These are phyloP conservation scores for Phytopythium sindhum DNA, from an alignment of 352 stramenopile species.

Conservation along the genomic window DNA sequence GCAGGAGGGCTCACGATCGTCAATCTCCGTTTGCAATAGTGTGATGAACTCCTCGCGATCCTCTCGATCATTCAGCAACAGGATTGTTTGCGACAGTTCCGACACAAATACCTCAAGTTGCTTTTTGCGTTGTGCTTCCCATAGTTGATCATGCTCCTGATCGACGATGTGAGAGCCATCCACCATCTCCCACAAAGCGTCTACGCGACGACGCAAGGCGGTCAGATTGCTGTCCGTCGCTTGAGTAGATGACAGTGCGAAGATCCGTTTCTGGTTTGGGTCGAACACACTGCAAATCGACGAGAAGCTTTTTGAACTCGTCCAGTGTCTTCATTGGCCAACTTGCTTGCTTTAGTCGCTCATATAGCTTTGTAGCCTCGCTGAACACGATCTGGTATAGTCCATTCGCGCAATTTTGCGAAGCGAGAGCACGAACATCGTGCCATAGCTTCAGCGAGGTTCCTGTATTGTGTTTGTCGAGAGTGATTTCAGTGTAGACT, in stretches of 20 bases:
- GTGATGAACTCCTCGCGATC: neutral
- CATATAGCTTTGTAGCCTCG: no score
- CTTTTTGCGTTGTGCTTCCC: neutral
- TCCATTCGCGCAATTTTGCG: no score
- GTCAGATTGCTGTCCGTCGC: neutral
- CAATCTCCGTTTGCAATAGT: neutral
- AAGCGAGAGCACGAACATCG: no score
- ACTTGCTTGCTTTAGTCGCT: no score
- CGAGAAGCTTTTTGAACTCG: no score
- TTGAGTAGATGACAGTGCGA: neutral
- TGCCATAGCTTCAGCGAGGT: no score
- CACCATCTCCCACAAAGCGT: neutral
- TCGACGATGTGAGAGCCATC: neutral
- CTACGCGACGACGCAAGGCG: neutral
- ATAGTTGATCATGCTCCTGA: neutral
- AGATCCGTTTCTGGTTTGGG: neutral
- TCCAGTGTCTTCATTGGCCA: no score
- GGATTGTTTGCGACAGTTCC: neutral
- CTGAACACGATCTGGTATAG: no score
- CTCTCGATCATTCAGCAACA: neutral
- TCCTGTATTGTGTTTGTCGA: no score
- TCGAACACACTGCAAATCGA: no score
- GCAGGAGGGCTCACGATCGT: no score
- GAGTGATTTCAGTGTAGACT: no score
- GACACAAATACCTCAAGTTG: neutral